Evolutionary conservation across 352 stramenopile genomes (phyloP), one percentile per base, ranked within the genome.

Genomic region (Pythium aquatile): DNA sequence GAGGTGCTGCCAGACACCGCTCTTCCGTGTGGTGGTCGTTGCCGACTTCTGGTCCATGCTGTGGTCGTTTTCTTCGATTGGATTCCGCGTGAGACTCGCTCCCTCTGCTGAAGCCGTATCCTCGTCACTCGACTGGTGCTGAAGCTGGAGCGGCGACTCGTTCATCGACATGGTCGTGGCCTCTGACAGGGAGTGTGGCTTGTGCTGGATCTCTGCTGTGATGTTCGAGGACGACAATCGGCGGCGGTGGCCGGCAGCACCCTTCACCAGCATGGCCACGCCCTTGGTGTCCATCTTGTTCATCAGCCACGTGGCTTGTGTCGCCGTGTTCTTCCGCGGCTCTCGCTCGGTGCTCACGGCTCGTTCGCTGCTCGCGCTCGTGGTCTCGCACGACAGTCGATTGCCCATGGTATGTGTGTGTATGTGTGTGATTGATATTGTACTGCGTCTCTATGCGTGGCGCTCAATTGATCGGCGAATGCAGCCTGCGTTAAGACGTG

Each of bases 171-270:
- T 61, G 3, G 79, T 85, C 55, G 76, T 81, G 37, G 65, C 53
- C 2, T 85, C 75, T 1, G 81, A 90, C n/a, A 87, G 65, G 63
- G 77, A 77, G 62, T 87, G 74, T 47, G 61, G 60, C 54, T 84
- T 85, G 39, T 71, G n/a, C 58, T 47, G 57, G 54, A 17, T 13
- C 46, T 28, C 35, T 59, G 29, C n/a, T 30, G 29, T 46, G 20
- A 62, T 62, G 20, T 57, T 48, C 37, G 63, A 49, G 37, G 29
- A 48, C 11, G 49, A 55, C 42, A 51, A 55, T 17, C 61, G 47
- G 16, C 63, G 63, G 10, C 63, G 44, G 5, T 57, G 55, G 4
- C 48, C 39, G 14, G 37, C 6, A 29, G 3, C 52, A 3, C 30
- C 29, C 20, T 53, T 39, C 13, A 33, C 33, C n/a, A 61, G 35